phyloP scores from a whole-genome alignment of 345 rosid species.

The Salix udensis region DNA sequence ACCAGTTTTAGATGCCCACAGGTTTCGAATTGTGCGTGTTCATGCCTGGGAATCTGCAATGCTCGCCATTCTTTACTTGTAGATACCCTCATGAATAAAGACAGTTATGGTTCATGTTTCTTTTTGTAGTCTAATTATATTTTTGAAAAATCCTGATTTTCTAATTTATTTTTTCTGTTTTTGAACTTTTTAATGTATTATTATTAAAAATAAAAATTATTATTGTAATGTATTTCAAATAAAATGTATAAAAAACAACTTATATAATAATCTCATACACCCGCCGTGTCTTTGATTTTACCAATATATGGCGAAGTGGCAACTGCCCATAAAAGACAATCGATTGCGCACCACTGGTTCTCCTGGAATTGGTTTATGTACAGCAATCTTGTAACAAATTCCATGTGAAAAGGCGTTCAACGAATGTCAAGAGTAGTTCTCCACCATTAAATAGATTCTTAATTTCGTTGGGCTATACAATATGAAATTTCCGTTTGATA shows the following conservation, averaged over 20 bases:
- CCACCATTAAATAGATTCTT: not conserved
- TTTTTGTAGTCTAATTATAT: too few relatives aligned
- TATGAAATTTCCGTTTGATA: too few relatives aligned
- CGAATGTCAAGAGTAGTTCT: not conserved
- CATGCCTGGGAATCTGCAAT: not conserved
- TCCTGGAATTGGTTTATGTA: not conserved
- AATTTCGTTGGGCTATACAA: not conserved
- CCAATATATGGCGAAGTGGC: not conserved
- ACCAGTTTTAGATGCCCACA: slow-evolving; percentile 6
- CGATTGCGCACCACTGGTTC: not conserved
- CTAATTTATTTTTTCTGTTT: too few relatives aligned
- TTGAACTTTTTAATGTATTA: too few relatives aligned
- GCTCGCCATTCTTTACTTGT: not conserved
- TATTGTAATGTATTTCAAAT: too few relatives aligned
- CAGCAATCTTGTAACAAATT: not conserved
- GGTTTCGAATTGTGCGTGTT: slow-evolving; percentile 1
- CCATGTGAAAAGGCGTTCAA: not conserved
- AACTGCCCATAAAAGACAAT: not conserved
- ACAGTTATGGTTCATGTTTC: not conserved
- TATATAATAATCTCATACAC: too few relatives aligned
- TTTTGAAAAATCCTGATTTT: too few relatives aligned
- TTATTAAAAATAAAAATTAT: too few relatives aligned
- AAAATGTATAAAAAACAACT: too few relatives aligned
- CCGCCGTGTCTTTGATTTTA: too few relatives aligned
- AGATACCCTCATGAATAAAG: not conserved